Evolutionary conservation across 208 protist species (phyloP).

Genomic region (Wallacemonas sp.): DNA sequence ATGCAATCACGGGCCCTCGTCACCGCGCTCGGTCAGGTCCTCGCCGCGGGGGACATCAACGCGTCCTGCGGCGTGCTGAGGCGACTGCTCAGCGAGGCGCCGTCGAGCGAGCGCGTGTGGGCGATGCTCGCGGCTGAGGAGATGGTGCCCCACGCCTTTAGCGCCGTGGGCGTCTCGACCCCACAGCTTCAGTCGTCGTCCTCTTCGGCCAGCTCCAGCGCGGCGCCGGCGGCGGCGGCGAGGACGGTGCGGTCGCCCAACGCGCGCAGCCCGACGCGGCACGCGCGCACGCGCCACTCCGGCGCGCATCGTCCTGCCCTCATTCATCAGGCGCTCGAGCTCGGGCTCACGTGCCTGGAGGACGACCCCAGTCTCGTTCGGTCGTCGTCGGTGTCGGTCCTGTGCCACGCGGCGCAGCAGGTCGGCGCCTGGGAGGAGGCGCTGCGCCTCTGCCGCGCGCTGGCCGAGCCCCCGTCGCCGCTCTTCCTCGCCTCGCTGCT

Average conservation of each 20-base stretch:
- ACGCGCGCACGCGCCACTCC: neutral
- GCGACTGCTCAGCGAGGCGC: constrained; percentile 66
- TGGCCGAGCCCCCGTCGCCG: constrained; percentile 55
- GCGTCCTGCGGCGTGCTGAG: constrained; percentile 80
- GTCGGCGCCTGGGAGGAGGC: constrained; percentile 71
- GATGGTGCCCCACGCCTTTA: neutral
- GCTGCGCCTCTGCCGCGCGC: constrained; percentile 52
- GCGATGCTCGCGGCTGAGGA: neutral
- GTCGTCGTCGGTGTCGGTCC: constrained; percentile 62
- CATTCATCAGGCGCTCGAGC: constrained; percentile 41
- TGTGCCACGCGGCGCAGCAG: constrained; percentile 81
- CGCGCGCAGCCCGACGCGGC: neutral
- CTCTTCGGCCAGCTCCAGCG: constrained; percentile 14
- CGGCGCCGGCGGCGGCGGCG: no score
- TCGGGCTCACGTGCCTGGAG: constrained; percentile 47
- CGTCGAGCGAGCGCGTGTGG: constrained; percentile 21
- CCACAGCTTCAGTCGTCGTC: neutral
- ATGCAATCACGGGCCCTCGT: constrained; percentile 51
- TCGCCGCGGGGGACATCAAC: constrained; percentile 72
- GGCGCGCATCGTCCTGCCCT: constrained; percentile 13
- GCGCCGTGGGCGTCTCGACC: neutral
- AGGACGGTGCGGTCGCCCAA: no score
- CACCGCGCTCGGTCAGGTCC: constrained; percentile 47
- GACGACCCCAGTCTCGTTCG: constrained; percentile 54
- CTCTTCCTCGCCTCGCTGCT: constrained; percentile 81